These are phyloP conservation scores for Chenopodium suecicum DNA, from an alignment of 148 eudicot species.

Conservation along the genomic window DNA sequence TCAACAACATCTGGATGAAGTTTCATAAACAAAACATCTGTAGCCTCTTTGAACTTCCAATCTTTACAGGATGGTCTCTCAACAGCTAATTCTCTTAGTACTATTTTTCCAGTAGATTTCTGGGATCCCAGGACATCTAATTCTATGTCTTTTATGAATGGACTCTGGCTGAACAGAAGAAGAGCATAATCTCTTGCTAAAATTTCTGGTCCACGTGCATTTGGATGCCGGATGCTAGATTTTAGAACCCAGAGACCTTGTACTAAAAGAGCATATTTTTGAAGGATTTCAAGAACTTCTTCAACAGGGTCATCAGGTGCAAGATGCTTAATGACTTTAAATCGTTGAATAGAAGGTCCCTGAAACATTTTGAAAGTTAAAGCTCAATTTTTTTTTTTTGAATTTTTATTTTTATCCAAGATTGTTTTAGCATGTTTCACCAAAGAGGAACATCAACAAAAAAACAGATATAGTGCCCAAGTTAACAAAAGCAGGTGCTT, in stretches of 20 bases:
- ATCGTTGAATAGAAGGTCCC: constrained; percentile 69
- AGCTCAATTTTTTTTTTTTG: neutral
- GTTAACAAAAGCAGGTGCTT: neutral
- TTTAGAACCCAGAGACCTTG: constrained; percentile 91
- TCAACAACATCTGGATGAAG: constrained; percentile 43
- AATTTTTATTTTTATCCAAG: neutral
- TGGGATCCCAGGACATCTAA: constrained; percentile 23
- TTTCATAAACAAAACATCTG: constrained; percentile 57
- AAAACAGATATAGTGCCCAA: neutral
- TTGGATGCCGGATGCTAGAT: constrained; percentile 35
- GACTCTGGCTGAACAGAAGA: constrained; percentile 51
- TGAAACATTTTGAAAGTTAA: constrained; percentile 22
- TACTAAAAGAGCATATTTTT: constrained; percentile 55
- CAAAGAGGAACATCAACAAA: neutral
- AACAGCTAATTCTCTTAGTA: constrained; percentile 54
- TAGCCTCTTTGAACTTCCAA: constrained; percentile 73
- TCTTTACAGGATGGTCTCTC: constrained; percentile 51
- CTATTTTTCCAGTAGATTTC: constrained; percentile 30
- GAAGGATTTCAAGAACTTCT: constrained; percentile 54
- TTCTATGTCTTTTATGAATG: constrained; percentile 38
- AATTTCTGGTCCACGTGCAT: constrained; percentile 18
- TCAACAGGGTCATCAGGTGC: constrained; percentile 58
- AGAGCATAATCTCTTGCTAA: constrained; percentile 57
- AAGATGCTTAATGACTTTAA: constrained; percentile 55
- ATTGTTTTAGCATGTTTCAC: neutral